Conservation (phyloP, 805 yeast genomes). For the Nematodospora valgi region DNA sequence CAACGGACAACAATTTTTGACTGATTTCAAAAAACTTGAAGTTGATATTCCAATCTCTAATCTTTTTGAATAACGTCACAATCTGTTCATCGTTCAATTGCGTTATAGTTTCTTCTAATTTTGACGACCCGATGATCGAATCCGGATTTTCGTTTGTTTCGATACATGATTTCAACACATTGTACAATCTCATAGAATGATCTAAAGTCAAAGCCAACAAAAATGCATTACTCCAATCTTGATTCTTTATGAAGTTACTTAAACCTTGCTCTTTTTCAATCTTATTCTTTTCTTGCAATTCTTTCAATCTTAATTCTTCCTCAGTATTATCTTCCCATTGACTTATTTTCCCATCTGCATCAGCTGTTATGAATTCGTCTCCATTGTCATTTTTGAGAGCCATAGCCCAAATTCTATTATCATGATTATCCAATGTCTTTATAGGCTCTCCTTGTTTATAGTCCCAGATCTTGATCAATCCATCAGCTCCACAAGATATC, state of each 20-base stretch:
- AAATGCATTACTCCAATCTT: conserved; percentile 89
- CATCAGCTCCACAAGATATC: conserved; percentile 88
- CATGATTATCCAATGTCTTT: conserved; percentile 85
- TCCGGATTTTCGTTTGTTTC: conserved; percentile 45
- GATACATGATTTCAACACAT: conserved; percentile 65
- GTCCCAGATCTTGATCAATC: conserved; percentile 91
- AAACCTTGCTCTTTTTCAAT: conserved; percentile 90
- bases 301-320: conserved; percentile 56
- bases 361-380: conserved; percentile 73
- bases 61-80: conserved; percentile 59
- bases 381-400: conserved; percentile 60
- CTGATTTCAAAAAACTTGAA: conserved; percentile 76
- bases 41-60: conserved; percentile 95
- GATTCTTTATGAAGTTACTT: conserved; percentile 63
- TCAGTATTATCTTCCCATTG: conserved; percentile 88
- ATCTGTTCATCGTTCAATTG: conserved; percentile 59
- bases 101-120: conserved; percentile 63
- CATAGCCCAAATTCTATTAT: conserved; percentile 92
- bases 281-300: conserved; percentile 46
- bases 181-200: conserved; percentile 85
- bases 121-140: conserved; percentile 51
- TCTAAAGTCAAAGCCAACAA: conserved; percentile 79
- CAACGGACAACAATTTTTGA: conserved; percentile 68
- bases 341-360: conserved; percentile 90
- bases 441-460: conserved; percentile 66